Base-by-base conservation (phyloP, 768 basidiomycete genomes). In the Pisolithus tinctorius region DNA sequence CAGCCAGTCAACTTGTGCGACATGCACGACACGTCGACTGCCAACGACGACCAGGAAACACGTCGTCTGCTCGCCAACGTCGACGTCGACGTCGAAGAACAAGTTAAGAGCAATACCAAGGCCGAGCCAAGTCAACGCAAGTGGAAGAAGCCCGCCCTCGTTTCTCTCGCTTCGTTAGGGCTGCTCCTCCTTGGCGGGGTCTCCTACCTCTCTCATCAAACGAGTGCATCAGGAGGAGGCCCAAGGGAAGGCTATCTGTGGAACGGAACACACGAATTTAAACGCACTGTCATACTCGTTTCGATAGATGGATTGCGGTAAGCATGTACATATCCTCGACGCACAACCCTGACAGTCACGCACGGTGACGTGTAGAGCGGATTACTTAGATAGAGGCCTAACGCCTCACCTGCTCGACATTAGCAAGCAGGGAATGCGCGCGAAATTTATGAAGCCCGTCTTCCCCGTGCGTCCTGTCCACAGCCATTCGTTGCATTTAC, bases 241-340 rank as follows among this genome's bases (percentile, higher is more conserved):
- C 3, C 57, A 54, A 7, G 50, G 4, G 63, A 70, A 29, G 67
- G 65, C 26, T 60, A 83, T 49, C 71, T 77, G 50, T 87, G 81
- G 3, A 94, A 93, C 60, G 91, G 91, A 30, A 93, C 91, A 2
- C 86, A 92, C 57, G 75, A 81, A 40, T 93, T 84, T 69, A 86
- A 78, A 68, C 77, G 81, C 56, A 93, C 89, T 0, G 88, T 91
- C 7, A 63, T 94, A 17, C 77, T 94, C 49, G 81, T 94, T 4
- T 93, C 90, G 27, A 88, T 94, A 34, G 93, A 94, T 60, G 92
- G 92, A 0, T 69, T 94, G 31, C 75, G 88, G 88, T 83, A 58
- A 71, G 67, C 57, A 45, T 11, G 40, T 23, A 23, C 40, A 30
- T 27, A 20, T 11, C 26, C 45, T 42, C 42, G 25, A 43, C 13